Conservation (phyloP, 192 early-diverging fungal species). For the Coemansia nantahalensis region DNA sequence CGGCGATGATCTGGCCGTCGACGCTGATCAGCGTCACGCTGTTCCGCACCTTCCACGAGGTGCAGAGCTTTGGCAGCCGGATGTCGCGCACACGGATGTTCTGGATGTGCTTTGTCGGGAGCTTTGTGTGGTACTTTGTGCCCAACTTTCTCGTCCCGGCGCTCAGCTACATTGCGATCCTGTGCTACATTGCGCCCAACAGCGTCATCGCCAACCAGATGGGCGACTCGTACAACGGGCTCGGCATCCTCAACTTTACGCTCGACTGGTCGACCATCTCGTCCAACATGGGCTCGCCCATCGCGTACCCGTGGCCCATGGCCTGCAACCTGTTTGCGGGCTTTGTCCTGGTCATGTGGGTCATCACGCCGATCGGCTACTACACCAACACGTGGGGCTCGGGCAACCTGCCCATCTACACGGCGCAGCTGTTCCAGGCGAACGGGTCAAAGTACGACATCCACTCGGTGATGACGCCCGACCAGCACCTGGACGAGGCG, state of each 20-base stretch:
- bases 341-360: constrained; percentile 70
- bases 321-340: constrained; percentile 69
- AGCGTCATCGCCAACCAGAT: constrained; percentile 47
- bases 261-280: constrained; percentile 73
- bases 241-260: constrained; percentile 68
- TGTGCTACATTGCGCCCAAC: constrained; percentile 58
- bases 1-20: constrained; percentile 85
- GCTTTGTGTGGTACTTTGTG: constrained; percentile 58
- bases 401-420: constrained; percentile 63
- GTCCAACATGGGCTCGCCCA: constrained; percentile 57
- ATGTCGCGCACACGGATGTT: constrained; percentile 59
- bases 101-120: constrained; percentile 46
- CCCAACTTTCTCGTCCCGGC: constrained; percentile 67
- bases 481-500: constrained; percentile 56
- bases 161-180: constrained; percentile 61
- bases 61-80: constrained; percentile 53
- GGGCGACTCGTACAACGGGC: constrained; percentile 56
- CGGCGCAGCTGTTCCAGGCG: constrained; percentile 58
- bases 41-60: constrained; percentile 75
- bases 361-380: constrained; percentile 70
- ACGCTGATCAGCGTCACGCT: constrained; percentile 73
- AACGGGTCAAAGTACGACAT: constrained; percentile 61
- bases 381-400: constrained; percentile 64
- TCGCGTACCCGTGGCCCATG: constrained; percentile 73
- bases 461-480: constrained; percentile 56